phyloP scores from a whole-genome alignment of 2,329 filamentous ascomycete species.

The Monosporascus ibericus region DNA sequence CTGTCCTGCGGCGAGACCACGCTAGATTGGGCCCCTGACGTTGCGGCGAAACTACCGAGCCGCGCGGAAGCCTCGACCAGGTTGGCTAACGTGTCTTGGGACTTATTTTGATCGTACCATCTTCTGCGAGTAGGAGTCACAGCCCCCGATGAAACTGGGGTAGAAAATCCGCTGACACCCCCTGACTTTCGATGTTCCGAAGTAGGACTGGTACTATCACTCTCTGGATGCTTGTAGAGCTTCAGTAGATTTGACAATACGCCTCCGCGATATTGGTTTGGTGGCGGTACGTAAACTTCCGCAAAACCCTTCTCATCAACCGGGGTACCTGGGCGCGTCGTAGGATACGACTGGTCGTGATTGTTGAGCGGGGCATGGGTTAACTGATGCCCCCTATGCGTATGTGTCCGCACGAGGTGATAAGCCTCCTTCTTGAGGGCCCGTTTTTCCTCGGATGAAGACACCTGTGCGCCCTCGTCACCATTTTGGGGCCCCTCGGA shows the following conservation, averaged over 20 bases:
- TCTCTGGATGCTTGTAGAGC: slow-evolving; percentile 36
- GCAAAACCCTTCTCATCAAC: slow-evolving; percentile 31
- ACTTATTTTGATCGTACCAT: slow-evolving; percentile 43
- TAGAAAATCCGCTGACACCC: slow-evolving; percentile 20
- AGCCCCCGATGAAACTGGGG: slow-evolving; percentile 32
- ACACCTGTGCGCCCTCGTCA: slow-evolving; percentile 8
- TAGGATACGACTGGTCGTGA: slow-evolving; percentile 6
- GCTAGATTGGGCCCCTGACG: slow-evolving; percentile 1
- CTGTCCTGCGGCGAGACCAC: slow-evolving; percentile 1
- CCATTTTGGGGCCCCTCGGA: slow-evolving; percentile 7
- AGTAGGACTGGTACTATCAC: slow-evolving; percentile 13
- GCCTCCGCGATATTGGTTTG: slow-evolving; percentile 36
- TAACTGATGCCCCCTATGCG: slow-evolving; percentile 19
- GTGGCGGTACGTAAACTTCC: slow-evolving; percentile 34
- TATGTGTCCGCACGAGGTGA: slow-evolving; percentile 38
- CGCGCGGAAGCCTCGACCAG: slow-evolving; percentile 40
- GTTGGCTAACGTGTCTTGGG: slow-evolving; percentile 40
- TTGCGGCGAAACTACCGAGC: slow-evolving; percentile 29
- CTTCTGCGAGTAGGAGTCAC: slow-evolving; percentile 38
- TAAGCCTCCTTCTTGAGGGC: slow-evolving; percentile 31
- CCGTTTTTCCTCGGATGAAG: slow-evolving; percentile 17
- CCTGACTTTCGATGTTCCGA: slow-evolving; percentile 22
- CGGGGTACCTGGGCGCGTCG: slow-evolving; percentile 14
- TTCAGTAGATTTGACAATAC: slow-evolving; percentile 40
- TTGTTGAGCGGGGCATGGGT: slow-evolving; percentile 2